Percentiles rank a stretch among this genome's conserved stretches.
Conservation (phyloP, 768 basidiomycete species). For the Suillus ampliporus region DNA sequence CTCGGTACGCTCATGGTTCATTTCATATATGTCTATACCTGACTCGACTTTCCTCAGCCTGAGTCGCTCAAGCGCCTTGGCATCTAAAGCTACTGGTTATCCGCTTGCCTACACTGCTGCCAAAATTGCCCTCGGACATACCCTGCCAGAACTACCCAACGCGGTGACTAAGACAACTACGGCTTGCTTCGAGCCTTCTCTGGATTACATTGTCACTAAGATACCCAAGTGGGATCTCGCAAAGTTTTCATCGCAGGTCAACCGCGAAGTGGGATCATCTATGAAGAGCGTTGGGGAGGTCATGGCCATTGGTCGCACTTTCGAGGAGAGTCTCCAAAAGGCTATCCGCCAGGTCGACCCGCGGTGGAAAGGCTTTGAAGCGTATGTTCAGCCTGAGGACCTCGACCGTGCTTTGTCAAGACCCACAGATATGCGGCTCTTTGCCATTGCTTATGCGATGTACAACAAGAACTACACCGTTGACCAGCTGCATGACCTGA, state of each 20-base stretch:
- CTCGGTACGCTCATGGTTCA: conserved; percentile 56
- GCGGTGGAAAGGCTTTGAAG: conserved; percentile 95
- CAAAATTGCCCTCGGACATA: conserved; percentile 97
- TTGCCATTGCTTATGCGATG: conserved; percentile 98
- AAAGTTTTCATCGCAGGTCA: conserved; percentile 93
- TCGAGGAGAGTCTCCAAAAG: conserved; percentile 98
- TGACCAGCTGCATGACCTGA: conserved; percentile 88
- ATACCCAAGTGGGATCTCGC: conserved; percentile 99
- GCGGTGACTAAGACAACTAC: conserved; percentile 99
- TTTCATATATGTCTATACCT: conserved; percentile 11
- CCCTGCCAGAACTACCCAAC: conserved; percentile 96
- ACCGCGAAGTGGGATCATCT: conserved; percentile 92
- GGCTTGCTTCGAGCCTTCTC: conserved; percentile 97
- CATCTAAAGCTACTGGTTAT: conserved; percentile 99
- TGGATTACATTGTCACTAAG: conserved; percentile 99
- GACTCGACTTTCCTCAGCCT: conserved; percentile 43
- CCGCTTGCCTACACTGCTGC: conserved; percentile 99
- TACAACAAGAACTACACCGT: conserved; percentile 91
- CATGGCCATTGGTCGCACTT: conserved; percentile 99
- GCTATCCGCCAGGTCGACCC: conserved; percentile 98
- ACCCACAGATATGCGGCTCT: conserved; percentile 95
- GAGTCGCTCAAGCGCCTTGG: conserved; percentile 91
- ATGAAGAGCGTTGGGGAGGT: conserved; percentile 99
- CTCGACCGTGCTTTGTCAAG: conserved; percentile 77
- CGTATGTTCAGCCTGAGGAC: conserved; percentile 88